Evolutionary conservation across 805 yeast species (phyloP), one percentile per base, ranked within the genome.

Genomic region (Saccharomycopsis capsularis): DNA sequence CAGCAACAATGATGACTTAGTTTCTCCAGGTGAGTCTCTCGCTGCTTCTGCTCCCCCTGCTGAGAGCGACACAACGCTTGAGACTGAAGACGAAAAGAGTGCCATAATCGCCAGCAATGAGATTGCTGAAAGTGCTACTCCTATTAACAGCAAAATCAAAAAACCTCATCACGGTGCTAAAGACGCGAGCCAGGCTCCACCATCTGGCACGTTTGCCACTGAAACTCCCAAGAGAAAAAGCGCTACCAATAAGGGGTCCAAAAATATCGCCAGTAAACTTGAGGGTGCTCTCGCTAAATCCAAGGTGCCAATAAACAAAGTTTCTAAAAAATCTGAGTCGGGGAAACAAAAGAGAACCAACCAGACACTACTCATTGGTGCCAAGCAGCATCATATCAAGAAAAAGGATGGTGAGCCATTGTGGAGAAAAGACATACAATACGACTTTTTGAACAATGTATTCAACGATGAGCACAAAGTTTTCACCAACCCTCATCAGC

Each of bases 371-470:
- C 22, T 53, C 11, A 53, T 51, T 2, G 48, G 54, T 37, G 63
- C 67, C 2, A 57, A 73, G 3, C 65, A 70, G 24, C 69, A 85
- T 40, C 89, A 82, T 63, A 64, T 91, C 57, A 91, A 91, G 65
- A 91, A 90, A 61, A 73, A 79, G 18, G 98, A 91, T 60, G 96
- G 98, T 4, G 95, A 85, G 59, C 95, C 95, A 19, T 79, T 90
- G 51, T 85, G 93, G 84, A 73, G 98, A 43, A 74, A 68, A 48
- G 98, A 91, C 59, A 82, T 91, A 49, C 96, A 89, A 63, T 85
- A 81, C 63, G 89, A 83, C 56, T 86, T 90, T 56, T 67, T 91
- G 47, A 68, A 72, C 42, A 68, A 70, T 24, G 65, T 91, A 7
- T 84, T 91, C 59, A 71, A 74, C 57, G 83, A 88, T 60, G 69